Percentiles rank a stretch among this genome's conserved stretches.
These are phyloP conservation scores for Macrolepiota fuliginosa DNA, from an alignment of 768 basidiomycete species.

Conservation along the genomic window DNA sequence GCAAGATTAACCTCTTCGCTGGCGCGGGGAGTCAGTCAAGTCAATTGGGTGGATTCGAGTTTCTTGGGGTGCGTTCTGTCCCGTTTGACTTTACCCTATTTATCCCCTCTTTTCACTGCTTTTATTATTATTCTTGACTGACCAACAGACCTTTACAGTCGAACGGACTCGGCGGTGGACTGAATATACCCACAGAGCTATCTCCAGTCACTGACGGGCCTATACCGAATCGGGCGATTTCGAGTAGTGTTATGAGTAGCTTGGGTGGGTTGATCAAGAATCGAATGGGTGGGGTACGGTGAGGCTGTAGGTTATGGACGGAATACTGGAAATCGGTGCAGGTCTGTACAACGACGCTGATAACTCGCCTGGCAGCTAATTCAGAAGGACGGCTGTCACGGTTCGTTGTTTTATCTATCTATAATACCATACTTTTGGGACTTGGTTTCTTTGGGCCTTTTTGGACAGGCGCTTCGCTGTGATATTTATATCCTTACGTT, in stretches of 20 bases:
- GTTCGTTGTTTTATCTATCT: too few species aligned
- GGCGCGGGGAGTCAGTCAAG: conserved; percentile 32
- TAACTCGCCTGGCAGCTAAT: too few species aligned
- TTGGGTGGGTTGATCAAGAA: neutral
- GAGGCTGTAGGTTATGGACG: neutral
- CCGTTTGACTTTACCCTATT: neutral
- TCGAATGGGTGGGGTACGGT: conserved; percentile 4
- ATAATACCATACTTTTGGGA: too few species aligned
- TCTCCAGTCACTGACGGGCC: conserved; percentile 56
- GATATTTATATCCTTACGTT: too few species aligned
- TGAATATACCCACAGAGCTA: conserved; percentile 64
- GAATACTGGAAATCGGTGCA: neutral
- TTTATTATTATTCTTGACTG: conserved; percentile 3
- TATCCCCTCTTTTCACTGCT: neutral
- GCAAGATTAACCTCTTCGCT: conserved; percentile 65
- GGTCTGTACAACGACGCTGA: too few species aligned
- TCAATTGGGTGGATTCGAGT: conserved; percentile 44
- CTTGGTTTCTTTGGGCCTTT: too few species aligned
- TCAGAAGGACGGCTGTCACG: too few species aligned
- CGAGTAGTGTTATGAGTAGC: conserved; percentile 23
- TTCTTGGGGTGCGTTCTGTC: conserved; percentile 26
- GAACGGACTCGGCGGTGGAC: conserved; percentile 26
- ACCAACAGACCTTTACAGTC: conserved; percentile 17
- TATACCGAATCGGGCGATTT: conserved; percentile 15
- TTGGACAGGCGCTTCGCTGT: too few species aligned